Conservation (phyloP, 2,329 filamentous ascomycete species). For the Diaporthe caulivora region DNA sequence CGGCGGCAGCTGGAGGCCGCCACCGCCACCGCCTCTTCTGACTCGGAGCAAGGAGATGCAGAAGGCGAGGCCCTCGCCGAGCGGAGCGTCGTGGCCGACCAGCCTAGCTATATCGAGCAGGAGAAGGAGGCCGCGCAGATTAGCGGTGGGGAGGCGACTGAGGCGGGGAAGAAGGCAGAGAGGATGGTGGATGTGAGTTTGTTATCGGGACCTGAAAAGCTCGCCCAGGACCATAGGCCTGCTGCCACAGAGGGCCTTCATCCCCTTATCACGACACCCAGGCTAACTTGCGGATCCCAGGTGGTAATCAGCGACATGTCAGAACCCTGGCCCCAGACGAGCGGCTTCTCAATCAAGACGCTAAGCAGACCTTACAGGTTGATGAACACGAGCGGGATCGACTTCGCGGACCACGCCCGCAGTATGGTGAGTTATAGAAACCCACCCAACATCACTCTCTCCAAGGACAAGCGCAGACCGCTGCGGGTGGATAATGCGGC, state of each 20-base stretch:
- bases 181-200: conserved; percentile 78
- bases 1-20: conserved; percentile 2
- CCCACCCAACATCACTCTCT: not conserved
- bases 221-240: not conserved
- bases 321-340: conserved; percentile 89
- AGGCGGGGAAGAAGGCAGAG: conserved; percentile 55
- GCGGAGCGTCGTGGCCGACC: conserved; percentile 50
- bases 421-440: conserved; percentile 85
- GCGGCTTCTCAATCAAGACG: conserved; percentile 85
- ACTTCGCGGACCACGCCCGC: conserved; percentile 87
- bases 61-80: conserved; percentile 35
- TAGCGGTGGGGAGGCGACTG: conserved; percentile 45
- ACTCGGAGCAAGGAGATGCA: conserved; percentile 40
- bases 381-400: conserved; percentile 97
- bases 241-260: not conserved
- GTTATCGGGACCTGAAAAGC: not conserved
- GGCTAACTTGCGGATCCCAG: conserved; percentile 49
- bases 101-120: conserved; percentile 74
- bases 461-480: not conserved
- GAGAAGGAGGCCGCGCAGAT: conserved; percentile 59
- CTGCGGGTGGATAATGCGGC: not conserved
- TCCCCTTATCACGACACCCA: not conserved
- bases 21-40: not conserved
- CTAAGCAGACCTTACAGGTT: conserved; percentile 99
- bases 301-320: conserved; percentile 99